phyloP scores from a whole-genome alignment of 2,329 filamentous ascomycete genomes.

The Aspergillus floridensis region DNA sequence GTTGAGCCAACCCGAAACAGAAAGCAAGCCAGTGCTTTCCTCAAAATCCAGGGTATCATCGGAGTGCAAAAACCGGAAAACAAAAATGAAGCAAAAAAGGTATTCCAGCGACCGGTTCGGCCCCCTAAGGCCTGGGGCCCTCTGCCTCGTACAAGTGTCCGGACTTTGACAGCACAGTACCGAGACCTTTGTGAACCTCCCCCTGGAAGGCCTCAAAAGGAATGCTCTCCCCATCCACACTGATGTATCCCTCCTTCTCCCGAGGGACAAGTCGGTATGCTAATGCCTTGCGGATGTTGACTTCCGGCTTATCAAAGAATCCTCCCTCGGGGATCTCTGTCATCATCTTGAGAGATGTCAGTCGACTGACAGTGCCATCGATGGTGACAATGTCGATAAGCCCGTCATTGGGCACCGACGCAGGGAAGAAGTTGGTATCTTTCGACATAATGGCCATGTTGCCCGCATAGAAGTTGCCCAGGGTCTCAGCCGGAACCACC shows the following conservation, averaged over 20 bases:
- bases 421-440: slow-evolving; percentile 77
- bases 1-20: slow-evolving; percentile 1
- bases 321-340: slow-evolving; percentile 67
- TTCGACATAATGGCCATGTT: slow-evolving; percentile 94
- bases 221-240: slow-evolving; percentile 85
- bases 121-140: slow-evolving; percentile 29
- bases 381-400: slow-evolving; percentile 80
- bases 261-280: slow-evolving; percentile 82
- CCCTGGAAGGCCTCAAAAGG: slow-evolving; percentile 89
- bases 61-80: slow-evolving; percentile 21
- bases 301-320: slow-evolving; percentile 75
- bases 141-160: slow-evolving; percentile 67
- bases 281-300: slow-evolving; percentile 79
- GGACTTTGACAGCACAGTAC: slow-evolving; percentile 76
- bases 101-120: slow-evolving; percentile 2
- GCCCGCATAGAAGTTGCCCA: slow-evolving; percentile 91
- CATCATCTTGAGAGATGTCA: slow-evolving; percentile 67
- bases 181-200: slow-evolving; percentile 79
- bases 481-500: slow-evolving; percentile 66
- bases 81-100: slow-evolving; percentile 13
- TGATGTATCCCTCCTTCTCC: slow-evolving; percentile 75
- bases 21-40: slow-evolving; percentile 16
- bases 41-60: slow-evolving; percentile 33
- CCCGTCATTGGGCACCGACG: slow-evolving; percentile 78
- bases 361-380: slow-evolving; percentile 68